Percentiles rank a stretch among this genome's conserved stretches.
phyloP scores from a whole-genome alignment of 129 eudicot species.

The Centrapalus pauciflorus region DNA sequence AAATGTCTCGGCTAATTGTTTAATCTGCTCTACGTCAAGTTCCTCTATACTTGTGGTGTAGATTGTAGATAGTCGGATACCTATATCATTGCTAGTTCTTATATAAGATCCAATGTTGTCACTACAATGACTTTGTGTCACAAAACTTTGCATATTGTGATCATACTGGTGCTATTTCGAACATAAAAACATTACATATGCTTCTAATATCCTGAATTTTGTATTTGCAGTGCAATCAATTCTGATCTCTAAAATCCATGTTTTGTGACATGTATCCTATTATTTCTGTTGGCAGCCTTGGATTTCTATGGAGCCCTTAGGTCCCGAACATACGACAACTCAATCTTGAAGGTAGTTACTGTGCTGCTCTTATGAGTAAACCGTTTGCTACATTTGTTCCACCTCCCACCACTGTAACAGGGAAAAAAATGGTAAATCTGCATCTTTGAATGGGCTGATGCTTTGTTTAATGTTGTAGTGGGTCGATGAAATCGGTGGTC shows the following conservation, averaged over 20 bases:
- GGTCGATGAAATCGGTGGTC: conserved; percentile 86
- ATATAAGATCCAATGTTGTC: not conserved
- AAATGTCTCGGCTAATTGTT: too few species aligned
- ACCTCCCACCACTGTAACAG: not conserved
- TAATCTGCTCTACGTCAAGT: too few species aligned
- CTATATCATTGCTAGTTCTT: not conserved
- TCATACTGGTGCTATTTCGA: not conserved
- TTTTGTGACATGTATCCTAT: not conserved
- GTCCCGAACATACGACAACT: conserved; percentile 86
- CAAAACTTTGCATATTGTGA: not conserved
- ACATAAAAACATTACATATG: not conserved
- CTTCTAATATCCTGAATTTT: not conserved
- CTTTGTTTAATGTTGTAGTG: conserved; percentile 49
- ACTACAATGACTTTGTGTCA: not conserved
- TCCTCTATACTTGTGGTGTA: too few species aligned
- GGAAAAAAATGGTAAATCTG: conserved; percentile 2
- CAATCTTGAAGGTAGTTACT: conserved; percentile 61
- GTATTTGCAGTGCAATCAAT: not conserved
- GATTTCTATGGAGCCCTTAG: conserved; percentile 97
- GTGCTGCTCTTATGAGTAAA: not conserved
- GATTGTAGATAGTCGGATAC: not conserved
- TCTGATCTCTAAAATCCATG: not conserved
- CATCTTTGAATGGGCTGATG: not conserved
- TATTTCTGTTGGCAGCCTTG: conserved; percentile 61
- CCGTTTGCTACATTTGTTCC: conserved; percentile 2